Evolutionary conservation across 192 early-diverging fungal genomes (phyloP), one percentile per base, ranked within the genome.

Genomic region (Paraglomus brasilianum): DNA sequence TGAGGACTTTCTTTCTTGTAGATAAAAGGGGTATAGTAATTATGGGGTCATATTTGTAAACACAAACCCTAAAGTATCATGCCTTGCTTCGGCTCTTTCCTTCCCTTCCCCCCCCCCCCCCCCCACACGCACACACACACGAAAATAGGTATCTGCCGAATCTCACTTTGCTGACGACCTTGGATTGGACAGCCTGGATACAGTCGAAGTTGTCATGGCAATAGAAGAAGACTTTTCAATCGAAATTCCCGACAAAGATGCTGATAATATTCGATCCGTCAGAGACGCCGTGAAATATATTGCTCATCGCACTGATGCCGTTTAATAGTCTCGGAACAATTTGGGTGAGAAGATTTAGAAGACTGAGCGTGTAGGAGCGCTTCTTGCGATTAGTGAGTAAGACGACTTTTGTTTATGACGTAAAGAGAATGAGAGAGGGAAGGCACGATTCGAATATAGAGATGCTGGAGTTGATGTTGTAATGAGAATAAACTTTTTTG

Each of bases 141-240:
- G 43, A 43, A 41, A 67, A 57, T 83, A 98, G 97, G 77, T 98
- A 46, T 76, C 91, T 41, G 81, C 91, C 68, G 77, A 87, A 58
- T 86, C 97, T 14, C 87, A 91, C 76, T 99, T 99, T 78, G 81
- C 87, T 78, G 89, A 89, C 71, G 97, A 97, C 77, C 90, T 99
- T 69, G 93, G 93, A 14, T 81, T 99, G 57, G 97, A 99, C 80
- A 92, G 89, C 76, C 85, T 99, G 66, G 97, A 97, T 81, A 91
- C 94, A 56, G 95, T 99, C 24, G 97, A 99, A 82, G 93, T 99
- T 59, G 95, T 96, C 60, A 97, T 99, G 95, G 95, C 96, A 64
- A 90, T 99, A 70, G 97, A 99, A 81, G 97, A 99, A 76, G 97
- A 99, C 80, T 99, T 99, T 81, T 94, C 91, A 74, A 88, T 99